Evolutionary conservation across 179 eudicot species (phyloP), one percentile per base, ranked within the genome.

Genomic region (Sideroxylon spinosum): DNA sequence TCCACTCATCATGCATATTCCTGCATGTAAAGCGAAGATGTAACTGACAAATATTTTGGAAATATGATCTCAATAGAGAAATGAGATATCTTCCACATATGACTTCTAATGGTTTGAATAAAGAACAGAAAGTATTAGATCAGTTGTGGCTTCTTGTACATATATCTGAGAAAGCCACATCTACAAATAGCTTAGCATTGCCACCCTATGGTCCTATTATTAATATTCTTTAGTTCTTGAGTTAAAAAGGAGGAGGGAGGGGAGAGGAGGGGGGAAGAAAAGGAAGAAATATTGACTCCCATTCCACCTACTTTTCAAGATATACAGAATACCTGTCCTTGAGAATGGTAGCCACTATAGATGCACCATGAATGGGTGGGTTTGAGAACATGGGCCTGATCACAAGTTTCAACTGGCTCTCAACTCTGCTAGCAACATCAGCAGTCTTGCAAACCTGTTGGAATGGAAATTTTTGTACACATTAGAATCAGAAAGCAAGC

Each of bases 301-400:
- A 16, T 13, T 49, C 32, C 74, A 13, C 44, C 44, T 37, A 70
- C 49, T 29, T 25, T 29, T 25, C n/a, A 19, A 44, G 5, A 16
- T 53, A 48, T 13, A 49, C 9, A 62, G 44, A 3, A 8, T 88
- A 95, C 98, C 95, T 89, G 87, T 95, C 99, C 67, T 87, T 86
- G 73, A 95, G 99, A 78, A 95, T 93, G 53, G 90, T 90, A 79
- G 98, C 97, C 71, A 93, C 99, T 78, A 95, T 89, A 57, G 98
- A 93, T 74, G 98, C 93, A 61, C 99, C 99, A 76, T 95, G 99
- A 78, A 95, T 87, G 63, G 99, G 99, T 71, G 99, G 99, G 85
- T 79, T 95, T 11, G 99, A 95, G 78, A 86, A 95, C 99, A 95
- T 95, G 63, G 99, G 98, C 86, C 98, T 88, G 68, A 91, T 82